Evolutionary conservation across 2,329 filamentous ascomycete species (phyloP).

Genomic region (Pestalotiopsis sp.): DNA sequence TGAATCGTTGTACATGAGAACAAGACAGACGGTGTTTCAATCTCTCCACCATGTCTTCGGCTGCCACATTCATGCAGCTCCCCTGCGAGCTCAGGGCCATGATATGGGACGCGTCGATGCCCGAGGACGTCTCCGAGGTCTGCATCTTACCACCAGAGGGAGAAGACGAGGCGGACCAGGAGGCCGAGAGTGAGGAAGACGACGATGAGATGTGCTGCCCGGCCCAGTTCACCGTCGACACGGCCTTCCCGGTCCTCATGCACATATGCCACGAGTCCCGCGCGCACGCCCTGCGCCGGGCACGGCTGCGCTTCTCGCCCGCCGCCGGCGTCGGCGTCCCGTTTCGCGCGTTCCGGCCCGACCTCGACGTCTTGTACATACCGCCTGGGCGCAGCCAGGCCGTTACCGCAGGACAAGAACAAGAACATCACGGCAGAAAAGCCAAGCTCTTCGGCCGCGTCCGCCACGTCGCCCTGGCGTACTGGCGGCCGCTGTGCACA

Average conservation of each 20-base stretch:
- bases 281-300: not conserved
- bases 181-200: not conserved
- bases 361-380: not conserved
- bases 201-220: not conserved
- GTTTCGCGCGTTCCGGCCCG: not conserved
- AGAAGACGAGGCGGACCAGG: not conserved
- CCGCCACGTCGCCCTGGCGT: slow-evolving; percentile 1
- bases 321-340: not conserved
- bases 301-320: not conserved
- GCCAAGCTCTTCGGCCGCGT: not conserved
- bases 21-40: not conserved
- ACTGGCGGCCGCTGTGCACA: not conserved
- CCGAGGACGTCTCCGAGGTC: not conserved
- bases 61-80: not conserved
- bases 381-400: not conserved
- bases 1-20: too few relatives aligned
- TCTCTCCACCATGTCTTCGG: not conserved
- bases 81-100: slow-evolving; percentile 3
- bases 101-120: not conserved
- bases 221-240: not conserved
- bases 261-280: slow-evolving; percentile 10
- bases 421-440: too few relatives aligned
- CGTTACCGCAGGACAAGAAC: not conserved
- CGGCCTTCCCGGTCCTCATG: slow-evolving; percentile 11
- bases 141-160: not conserved